phyloP scores from a whole-genome alignment of 2,329 filamentous ascomycete genomes.

The Annulohypoxylon truncatum region DNA sequence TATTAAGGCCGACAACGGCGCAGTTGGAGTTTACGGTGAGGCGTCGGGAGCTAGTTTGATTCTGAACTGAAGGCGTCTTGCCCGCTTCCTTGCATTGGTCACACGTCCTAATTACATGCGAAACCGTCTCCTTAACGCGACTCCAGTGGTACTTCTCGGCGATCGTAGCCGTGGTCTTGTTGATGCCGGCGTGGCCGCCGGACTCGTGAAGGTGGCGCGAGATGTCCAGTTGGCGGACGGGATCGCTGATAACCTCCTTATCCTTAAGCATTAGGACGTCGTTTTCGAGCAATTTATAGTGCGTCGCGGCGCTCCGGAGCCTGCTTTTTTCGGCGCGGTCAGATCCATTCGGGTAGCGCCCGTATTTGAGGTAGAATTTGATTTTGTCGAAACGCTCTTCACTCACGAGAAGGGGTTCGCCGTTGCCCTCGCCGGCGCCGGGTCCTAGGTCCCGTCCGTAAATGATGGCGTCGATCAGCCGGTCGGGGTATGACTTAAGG shows the following conservation, averaged over 20 bases:
- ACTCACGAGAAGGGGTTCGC: slow-evolving; percentile 82
- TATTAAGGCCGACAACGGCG: slow-evolving; percentile 16
- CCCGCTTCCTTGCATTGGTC: slow-evolving; percentile 85
- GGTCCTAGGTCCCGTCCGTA: slow-evolving; percentile 74
- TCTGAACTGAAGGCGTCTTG: slow-evolving; percentile 60
- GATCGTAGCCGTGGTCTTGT: slow-evolving; percentile 95
- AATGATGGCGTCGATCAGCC: slow-evolving; percentile 80
- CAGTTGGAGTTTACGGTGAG: slow-evolving; percentile 40
- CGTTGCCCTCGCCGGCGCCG: slow-evolving; percentile 55
- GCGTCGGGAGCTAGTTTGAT: slow-evolving; percentile 29
- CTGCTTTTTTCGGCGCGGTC: slow-evolving; percentile 96
- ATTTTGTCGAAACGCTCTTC: slow-evolving; percentile 99
- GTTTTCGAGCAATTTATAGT: slow-evolving; percentile 84
- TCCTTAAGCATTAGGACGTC: slow-evolving; percentile 96
- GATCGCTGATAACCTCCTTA: slow-evolving; percentile 95
- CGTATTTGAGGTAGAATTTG: slow-evolving; percentile 94
- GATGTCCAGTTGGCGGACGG: slow-evolving; percentile 89
- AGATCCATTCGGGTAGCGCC: slow-evolving; percentile 91
- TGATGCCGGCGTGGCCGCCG: slow-evolving; percentile 87
- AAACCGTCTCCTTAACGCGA: slow-evolving; percentile 96
- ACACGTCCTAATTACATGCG: slow-evolving; percentile 92
- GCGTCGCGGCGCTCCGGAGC: slow-evolving; percentile 90
- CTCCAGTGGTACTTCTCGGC: slow-evolving; percentile 98
- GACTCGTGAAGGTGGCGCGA: slow-evolving; percentile 79
- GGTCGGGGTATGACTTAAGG: slow-evolving; percentile 74